phyloP scores from a whole-genome alignment of 495 filamentous ascomycete species.

The Penicillium nucicola region DNA sequence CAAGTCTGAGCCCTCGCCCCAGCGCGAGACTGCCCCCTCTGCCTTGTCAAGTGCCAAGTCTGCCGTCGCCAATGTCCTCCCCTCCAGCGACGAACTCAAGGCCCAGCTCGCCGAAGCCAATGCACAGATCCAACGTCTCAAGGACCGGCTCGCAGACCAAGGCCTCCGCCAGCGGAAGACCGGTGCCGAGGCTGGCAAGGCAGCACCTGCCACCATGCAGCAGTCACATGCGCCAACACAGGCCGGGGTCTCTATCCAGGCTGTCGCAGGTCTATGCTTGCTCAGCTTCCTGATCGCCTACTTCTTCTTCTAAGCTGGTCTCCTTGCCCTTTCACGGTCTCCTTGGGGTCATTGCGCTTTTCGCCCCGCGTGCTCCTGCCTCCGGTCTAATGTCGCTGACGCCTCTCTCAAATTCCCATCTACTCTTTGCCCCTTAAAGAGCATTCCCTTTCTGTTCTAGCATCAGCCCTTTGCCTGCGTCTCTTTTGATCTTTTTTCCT shows the following conservation, averaged over 20 bases:
- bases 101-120: constrained; percentile 72
- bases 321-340: constrained; percentile 12
- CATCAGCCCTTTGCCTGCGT: constrained; percentile 26
- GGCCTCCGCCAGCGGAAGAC: constrained; percentile 68
- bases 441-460: constrained; percentile 19
- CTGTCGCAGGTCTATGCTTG: constrained; percentile 79
- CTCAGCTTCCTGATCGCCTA: constrained; percentile 90
- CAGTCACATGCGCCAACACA: constrained; percentile 49
- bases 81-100: constrained; percentile 63
- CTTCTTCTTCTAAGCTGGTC: constrained; percentile 73
- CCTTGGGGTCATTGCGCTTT: constrained; percentile 5
- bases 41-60: constrained; percentile 31
- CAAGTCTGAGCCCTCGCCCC: constrained; percentile 35
- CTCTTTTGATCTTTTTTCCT: constrained; percentile 21
- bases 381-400: constrained; percentile 24
- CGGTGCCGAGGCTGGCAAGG: constrained; percentile 38
- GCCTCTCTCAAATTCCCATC: constrained; percentile 15
- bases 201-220: constrained; percentile 38
- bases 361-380: constrained; percentile 7
- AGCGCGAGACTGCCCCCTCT: constrained; percentile 3
- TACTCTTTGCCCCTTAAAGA: constrained; percentile 25
- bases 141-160: constrained; percentile 65
- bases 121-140: constrained; percentile 66
- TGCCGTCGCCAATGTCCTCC: constrained; percentile 41
- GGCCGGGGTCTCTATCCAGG: constrained; percentile 81